Percentiles rank a stretch among this genome's conserved stretches.
Evolutionary conservation across 2,329 filamentous ascomycete genomes (phyloP).

Genomic region (Apiospora aurea): DNA sequence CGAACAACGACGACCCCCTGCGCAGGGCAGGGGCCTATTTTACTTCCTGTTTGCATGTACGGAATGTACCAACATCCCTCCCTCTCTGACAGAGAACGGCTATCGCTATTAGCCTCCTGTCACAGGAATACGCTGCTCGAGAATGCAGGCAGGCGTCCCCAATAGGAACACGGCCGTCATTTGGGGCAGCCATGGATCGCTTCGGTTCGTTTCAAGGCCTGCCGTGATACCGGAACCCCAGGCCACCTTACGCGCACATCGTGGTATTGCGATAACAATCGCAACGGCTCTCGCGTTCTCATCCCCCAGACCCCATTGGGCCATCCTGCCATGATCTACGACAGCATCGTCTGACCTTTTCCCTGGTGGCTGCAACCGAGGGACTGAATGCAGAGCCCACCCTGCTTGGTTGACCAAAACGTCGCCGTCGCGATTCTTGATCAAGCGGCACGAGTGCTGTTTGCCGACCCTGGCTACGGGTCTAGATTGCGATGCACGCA

Average conservation of each 20-base stretch:
- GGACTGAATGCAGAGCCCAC: background rate
- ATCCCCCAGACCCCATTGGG: background rate
- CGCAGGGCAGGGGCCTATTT: background rate
- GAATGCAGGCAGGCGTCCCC: slow-evolving; percentile 1
- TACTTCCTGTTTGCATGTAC: background rate
- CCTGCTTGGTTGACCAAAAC: background rate
- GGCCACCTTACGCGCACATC: background rate
- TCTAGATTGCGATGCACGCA: background rate
- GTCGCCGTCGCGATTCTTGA: background rate
- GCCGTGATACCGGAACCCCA: background rate
- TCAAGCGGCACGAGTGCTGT: background rate
- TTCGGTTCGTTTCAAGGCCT: background rate
- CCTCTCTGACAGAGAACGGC: background rate
- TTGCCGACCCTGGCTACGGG: background rate
- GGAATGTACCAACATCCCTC: background rate
- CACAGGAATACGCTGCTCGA: background rate
- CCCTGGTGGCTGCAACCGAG: background rate
- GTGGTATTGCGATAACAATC: background rate
- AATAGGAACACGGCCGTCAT: background rate
- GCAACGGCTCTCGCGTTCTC: background rate
- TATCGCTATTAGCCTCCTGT: background rate
- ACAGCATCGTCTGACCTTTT: background rate
- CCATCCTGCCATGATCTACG: background rate
- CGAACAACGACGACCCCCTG: background rate
- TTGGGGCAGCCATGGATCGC: background rate